Percentiles rank a stretch among this genome's conserved stretches.
These are phyloP conservation scores for Lagenidium giganteum DNA, from an alignment of 352 stramenopile genomes.

Conservation along the genomic window DNA sequence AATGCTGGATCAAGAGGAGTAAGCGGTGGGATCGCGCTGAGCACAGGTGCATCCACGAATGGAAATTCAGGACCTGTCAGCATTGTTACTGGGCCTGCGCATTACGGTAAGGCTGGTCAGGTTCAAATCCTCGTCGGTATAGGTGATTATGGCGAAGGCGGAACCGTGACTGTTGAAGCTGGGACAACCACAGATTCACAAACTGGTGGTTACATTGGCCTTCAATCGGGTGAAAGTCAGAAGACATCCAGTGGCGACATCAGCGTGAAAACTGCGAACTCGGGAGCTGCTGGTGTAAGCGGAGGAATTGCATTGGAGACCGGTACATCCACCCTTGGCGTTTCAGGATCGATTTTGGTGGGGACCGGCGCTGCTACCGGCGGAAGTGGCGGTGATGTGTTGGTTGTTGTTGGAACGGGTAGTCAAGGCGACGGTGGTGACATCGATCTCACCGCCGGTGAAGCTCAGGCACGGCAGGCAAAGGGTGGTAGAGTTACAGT, in stretches of 20 bases:
- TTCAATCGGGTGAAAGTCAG: constrained; percentile 55
- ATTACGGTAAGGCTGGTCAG: constrained; percentile 40
- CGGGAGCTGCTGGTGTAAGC: constrained; percentile 48
- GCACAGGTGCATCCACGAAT: constrained; percentile 32
- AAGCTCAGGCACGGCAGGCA: constrained; percentile 29
- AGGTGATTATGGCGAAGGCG: constrained; percentile 81
- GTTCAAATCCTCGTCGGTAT: constrained; percentile 49
- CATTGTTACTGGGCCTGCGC: constrained; percentile 45
- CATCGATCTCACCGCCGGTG: constrained; percentile 61
- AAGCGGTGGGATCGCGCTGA: constrained; percentile 35
- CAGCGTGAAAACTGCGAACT: constrained; percentile 51
- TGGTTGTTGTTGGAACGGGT: constrained; percentile 42
- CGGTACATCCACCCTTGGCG: constrained; percentile 44
- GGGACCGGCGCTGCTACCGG: constrained; percentile 45
- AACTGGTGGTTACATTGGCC: constrained; percentile 53
- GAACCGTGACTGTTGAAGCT: constrained; percentile 61
- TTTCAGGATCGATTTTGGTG: constrained; percentile 49
- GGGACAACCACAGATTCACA: constrained; percentile 61
- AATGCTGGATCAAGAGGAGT: constrained; percentile 42
- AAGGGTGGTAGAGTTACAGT: constrained; percentile 48
- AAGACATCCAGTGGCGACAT: constrained; percentile 69
- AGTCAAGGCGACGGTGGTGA: constrained; percentile 55
- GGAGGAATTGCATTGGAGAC: constrained; percentile 52
- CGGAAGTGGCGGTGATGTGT: constrained; percentile 54
- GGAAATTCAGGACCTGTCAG: constrained; percentile 55